Conservation (phyloP, 1,284 basidiomycete genomes). For the Salmacisia buchloeana region DNA sequence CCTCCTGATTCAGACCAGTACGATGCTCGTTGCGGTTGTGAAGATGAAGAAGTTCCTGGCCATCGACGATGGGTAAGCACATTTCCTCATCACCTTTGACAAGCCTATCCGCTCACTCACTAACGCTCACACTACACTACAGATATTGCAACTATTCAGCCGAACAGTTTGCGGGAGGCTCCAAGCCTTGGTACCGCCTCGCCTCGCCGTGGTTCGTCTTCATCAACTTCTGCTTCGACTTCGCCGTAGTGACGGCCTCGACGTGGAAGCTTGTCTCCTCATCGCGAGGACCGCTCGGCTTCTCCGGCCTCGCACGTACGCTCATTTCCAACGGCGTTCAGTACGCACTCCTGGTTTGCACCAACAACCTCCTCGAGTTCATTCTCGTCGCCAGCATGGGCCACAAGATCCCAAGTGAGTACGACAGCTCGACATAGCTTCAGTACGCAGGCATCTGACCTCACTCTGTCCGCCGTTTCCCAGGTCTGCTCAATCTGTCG, state of each 20-base stretch:
- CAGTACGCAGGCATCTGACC: background rate
- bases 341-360: background rate
- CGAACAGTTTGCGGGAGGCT: background rate
- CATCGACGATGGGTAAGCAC: background rate
- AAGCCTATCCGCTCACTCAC: background rate
- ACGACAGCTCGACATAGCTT: no score
- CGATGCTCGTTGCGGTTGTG: background rate
- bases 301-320: background rate
- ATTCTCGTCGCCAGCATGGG: background rate
- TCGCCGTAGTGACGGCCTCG: background rate
- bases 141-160: background rate
- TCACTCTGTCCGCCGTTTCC: no score
- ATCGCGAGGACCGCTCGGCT: background rate
- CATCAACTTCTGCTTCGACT: background rate
- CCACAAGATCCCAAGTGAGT: conserved; percentile 4
- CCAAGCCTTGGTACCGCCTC: background rate
- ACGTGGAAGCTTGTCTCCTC: background rate
- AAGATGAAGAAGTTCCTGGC: background rate
- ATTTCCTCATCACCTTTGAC: background rate
- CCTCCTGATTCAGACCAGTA: background rate
- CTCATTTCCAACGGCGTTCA: background rate
- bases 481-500: conserved; percentile 5
- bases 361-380: background rate
- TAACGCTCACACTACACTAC: background rate
- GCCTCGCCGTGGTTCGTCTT: conserved; percentile 4